Evolutionary conservation across 768 basidiomycete species (phyloP).

Genomic region (Hypsizygus marmoreus): DNA sequence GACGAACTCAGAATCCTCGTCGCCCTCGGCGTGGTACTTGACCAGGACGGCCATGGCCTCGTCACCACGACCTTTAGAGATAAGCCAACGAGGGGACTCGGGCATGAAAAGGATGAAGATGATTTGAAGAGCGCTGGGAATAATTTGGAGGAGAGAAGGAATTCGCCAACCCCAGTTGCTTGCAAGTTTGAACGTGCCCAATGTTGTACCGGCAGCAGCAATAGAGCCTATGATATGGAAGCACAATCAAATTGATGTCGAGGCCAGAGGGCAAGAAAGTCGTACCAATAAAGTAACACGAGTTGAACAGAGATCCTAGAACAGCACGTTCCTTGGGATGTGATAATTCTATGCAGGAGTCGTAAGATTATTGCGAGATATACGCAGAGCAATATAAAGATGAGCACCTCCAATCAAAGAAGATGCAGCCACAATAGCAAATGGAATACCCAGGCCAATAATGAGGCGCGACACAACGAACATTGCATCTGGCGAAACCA

Average conservation of each 20-base stretch:
- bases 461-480: constrained; percentile 58
- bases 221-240: constrained; percentile 43
- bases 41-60: constrained; percentile 51
- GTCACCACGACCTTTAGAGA: constrained; percentile 52
- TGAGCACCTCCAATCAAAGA: constrained; percentile 55
- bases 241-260: background rate
- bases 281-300: constrained; percentile 60
- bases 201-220: constrained; percentile 59
- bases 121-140: constrained; percentile 56
- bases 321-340: constrained; percentile 72
- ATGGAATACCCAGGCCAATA: constrained; percentile 60
- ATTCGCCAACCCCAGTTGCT: constrained; percentile 72
- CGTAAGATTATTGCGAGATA: background rate
- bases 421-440: constrained; percentile 66
- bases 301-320: constrained; percentile 64
- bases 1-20: constrained; percentile 53
- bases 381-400: background rate
- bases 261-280: background rate
- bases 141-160: constrained; percentile 59
- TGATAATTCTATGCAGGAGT: constrained; percentile 47
- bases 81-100: constrained; percentile 67
- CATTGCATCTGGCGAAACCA: constrained; percentile 47
- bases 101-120: constrained; percentile 59
- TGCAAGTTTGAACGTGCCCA: constrained; percentile 62
- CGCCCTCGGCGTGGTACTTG: constrained; percentile 64